Base-by-base conservation (phyloP, 495 filamentous ascomycete genomes). In the Neurospora sp. region DNA sequence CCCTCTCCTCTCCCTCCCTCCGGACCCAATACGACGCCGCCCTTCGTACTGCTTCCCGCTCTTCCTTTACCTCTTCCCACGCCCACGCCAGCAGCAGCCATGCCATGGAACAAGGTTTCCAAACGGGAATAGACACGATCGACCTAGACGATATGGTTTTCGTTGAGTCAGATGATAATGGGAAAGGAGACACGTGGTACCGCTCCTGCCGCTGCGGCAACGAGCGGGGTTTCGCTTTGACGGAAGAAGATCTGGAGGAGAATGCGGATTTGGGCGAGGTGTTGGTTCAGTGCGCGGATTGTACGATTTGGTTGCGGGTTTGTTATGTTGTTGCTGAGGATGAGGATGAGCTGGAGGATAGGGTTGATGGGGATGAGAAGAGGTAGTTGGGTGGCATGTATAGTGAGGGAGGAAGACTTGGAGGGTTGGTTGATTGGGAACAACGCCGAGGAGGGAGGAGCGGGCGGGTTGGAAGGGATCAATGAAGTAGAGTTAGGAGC, bases 131-230 rank as follows among this genome's bases (percentile, higher is more conserved):
- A 39, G 93, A 96, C 79, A 87, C 87, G 2, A 86, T 96, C n/a
- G 94, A 97, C 83, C 82, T 97, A 31, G 94, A 96, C 78, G 93
- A 94, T 75, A 80, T 97, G 39, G 80, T 74, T 1, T 89, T 82
- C 73, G 88, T 91, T 71, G 86, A 89, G 37, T 2, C 41, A 44
- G 18, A 0, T 0, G 0, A 37, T 7, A 9, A 18, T 4, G 73
- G 69, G 20, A 76, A 73, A 31, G 27, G 27, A 31, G 77, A 79
- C 4, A 68, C 80, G 35, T 97, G 92, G 91, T 91, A 87, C 76
- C 87, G 89, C 39, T 74, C 83, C 9, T 97, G 94, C 81, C 88
- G 94, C 61, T 97, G 94, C 82, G 94, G 94, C 20, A 92, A 94
- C 81, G 85, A 86, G 61, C 84, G 84, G 27, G 94, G 92, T 0